phyloP scores from a whole-genome alignment of 345 rosid species.

The Carallia pectinifolia region DNA sequence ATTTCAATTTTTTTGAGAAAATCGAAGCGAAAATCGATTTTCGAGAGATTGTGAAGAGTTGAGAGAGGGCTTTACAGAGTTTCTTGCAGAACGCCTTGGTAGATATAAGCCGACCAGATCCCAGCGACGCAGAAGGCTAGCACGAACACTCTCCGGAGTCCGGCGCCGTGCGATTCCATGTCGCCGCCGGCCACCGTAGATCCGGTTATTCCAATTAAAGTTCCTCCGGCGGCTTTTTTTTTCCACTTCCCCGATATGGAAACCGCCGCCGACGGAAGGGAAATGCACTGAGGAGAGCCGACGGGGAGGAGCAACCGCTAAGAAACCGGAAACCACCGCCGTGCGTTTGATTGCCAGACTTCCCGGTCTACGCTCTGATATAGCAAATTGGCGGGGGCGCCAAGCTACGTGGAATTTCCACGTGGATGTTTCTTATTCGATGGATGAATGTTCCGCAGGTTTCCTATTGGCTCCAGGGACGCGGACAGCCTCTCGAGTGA shows the following conservation, averaged over 20 bases:
- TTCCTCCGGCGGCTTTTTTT: not conserved
- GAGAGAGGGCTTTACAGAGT: constrained; percentile 55
- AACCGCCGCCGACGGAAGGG: not conserved
- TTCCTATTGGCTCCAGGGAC: constrained; percentile 26
- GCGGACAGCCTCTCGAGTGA: not conserved
- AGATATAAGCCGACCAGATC: constrained; percentile 94
- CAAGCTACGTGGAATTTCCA: constrained; percentile 22
- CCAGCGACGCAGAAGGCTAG: constrained; percentile 89
- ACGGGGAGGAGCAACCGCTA: not conserved
- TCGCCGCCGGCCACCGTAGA: constrained; percentile 7
- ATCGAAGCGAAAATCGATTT: not conserved
- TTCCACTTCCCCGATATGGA: not conserved
- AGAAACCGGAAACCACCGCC: not conserved
- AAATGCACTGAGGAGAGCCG: too few species aligned
- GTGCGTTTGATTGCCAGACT: constrained; percentile 4
- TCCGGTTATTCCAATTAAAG: not conserved
- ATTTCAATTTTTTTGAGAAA: not conserved
- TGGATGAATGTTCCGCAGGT: not conserved
- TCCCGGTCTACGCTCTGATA: not conserved
- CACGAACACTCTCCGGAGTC: constrained; percentile 63
- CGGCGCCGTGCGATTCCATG: constrained; percentile 60
- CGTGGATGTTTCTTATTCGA: constrained; percentile 23
- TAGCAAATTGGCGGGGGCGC: not conserved
- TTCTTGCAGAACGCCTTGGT: constrained; percentile 96
- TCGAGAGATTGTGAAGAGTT: not conserved